phyloP scores from a whole-genome alignment of 164 flowering plant species.

The Nelumbo lutea region DNA sequence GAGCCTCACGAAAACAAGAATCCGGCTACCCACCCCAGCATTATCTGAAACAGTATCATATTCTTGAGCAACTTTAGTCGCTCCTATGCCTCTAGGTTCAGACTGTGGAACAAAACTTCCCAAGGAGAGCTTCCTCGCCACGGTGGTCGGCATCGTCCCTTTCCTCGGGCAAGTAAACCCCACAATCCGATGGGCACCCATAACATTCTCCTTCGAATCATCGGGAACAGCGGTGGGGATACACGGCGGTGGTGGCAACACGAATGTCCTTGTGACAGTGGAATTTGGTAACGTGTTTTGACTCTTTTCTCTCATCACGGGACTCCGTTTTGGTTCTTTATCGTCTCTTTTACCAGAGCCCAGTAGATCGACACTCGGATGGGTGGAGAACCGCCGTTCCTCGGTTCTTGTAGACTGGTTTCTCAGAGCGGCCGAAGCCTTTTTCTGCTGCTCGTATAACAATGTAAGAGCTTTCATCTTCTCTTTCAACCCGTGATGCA shows the following conservation, averaged over 20 bases:
- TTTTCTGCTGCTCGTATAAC: conserved; percentile 79
- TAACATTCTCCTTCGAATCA: conserved; percentile 57
- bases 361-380: conserved; percentile 45
- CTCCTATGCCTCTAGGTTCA: conserved; percentile 18
- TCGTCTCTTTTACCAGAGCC: conserved; percentile 33
- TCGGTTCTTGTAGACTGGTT: conserved; percentile 26
- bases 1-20: conserved; percentile 86
- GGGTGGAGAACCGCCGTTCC: conserved; percentile 32
- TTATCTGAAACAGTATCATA: conserved; percentile 30
- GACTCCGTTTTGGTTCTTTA: conserved; percentile 9
- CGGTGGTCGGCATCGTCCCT: conserved; percentile 18
- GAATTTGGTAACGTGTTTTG: conserved; percentile 40
- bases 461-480: conserved; percentile 82
- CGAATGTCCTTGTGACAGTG: conserved; percentile 32
- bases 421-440: conserved; percentile 38
- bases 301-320: conserved; percentile 53
- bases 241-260: conserved; percentile 32
- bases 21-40: conserved; percentile 38
- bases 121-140: conserved; percentile 67
- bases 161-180: conserved; percentile 47
- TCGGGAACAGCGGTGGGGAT: conserved; percentile 12
- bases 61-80: conserved; percentile 17
- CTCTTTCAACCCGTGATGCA: conserved; percentile 84
- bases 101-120: conserved; percentile 26
- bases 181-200: conserved; percentile 30